Conservation (phyloP, 805 yeast genomes). For the Candida koratica region DNA sequence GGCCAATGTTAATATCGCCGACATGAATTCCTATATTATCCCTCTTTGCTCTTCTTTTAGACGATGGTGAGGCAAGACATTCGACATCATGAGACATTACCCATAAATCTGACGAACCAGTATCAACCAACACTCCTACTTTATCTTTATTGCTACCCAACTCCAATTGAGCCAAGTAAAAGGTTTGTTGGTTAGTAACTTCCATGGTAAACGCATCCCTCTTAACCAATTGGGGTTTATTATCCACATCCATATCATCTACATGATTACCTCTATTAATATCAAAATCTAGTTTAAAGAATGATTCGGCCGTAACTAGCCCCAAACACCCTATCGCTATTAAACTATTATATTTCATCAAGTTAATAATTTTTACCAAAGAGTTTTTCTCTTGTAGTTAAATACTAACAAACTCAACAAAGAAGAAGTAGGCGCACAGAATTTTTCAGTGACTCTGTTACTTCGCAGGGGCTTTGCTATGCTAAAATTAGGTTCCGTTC, state of each 20-base stretch:
- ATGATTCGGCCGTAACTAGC: constrained; percentile 1
- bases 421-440: too few relatives aligned
- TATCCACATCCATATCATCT: constrained; percentile 10
- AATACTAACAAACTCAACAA: too few relatives aligned
- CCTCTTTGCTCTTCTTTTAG: constrained; percentile 1
- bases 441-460: too few relatives aligned
- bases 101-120: constrained; percentile 44
- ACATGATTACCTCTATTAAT: constrained; percentile 14
- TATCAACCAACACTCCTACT: constrained; percentile 34
- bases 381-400: too few relatives aligned
- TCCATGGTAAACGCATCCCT: constrained; percentile 14
- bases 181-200: constrained; percentile 23
- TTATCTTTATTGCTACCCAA: constrained; percentile 30
- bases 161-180: constrained; percentile 25
- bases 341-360: background rate
- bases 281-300: constrained; percentile 12
- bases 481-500: background rate
- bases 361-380: background rate
- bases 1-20: constrained; percentile 6
- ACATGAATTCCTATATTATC: constrained; percentile 12
- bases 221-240: constrained; percentile 10
- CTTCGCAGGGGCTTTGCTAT: constrained; percentile 1
- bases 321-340: background rate
- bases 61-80: constrained; percentile 15
- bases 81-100: constrained; percentile 30